Conservation (phyloP, 129 eudicot genomes). For the Daucus carota region DNA sequence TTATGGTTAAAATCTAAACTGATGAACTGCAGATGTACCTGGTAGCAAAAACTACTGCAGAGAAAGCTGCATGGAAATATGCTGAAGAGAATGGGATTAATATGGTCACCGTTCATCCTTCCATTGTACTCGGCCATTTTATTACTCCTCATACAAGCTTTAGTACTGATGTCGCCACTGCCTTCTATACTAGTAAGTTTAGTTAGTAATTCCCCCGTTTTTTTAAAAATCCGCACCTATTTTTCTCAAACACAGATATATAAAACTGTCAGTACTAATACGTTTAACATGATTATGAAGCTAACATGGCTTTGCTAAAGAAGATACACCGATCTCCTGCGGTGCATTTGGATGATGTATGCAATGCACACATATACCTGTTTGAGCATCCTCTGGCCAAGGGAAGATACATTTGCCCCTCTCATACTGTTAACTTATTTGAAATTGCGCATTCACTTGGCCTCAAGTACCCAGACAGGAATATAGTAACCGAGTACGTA, state of each 20-base stretch:
- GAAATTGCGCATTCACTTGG: slow-evolving; percentile 9
- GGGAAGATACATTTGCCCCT: slow-evolving; percentile 24
- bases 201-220: not conserved
- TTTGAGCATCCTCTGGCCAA: slow-evolving; percentile 29
- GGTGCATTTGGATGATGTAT: slow-evolving; percentile 29
- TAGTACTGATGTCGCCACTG: not conserved
- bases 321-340: not conserved
- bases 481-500: slow-evolving; percentile 9
- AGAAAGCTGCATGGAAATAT: slow-evolving; percentile 21
- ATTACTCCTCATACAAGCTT: not conserved
- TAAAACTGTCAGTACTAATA: not conserved
- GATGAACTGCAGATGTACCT: slow-evolving; percentile 4
- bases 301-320: not conserved
- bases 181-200: slow-evolving; percentile 12
- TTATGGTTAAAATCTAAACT: not conserved
- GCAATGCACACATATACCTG: slow-evolving; percentile 29
- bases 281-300: not conserved
- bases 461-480: slow-evolving; percentile 7
- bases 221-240: not conserved
- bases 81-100: slow-evolving; percentile 11
- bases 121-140: slow-evolving; percentile 9
- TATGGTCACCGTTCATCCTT: slow-evolving; percentile 11
- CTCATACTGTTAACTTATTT: slow-evolving; percentile 4
- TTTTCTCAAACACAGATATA: not conserved
- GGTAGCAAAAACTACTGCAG: slow-evolving; percentile 13